Percentiles rank a stretch among this genome's conserved stretches.
phyloP scores from a whole-genome alignment of 1,139 yeast species.

The Zygotorulaspora mrakii region DNA sequence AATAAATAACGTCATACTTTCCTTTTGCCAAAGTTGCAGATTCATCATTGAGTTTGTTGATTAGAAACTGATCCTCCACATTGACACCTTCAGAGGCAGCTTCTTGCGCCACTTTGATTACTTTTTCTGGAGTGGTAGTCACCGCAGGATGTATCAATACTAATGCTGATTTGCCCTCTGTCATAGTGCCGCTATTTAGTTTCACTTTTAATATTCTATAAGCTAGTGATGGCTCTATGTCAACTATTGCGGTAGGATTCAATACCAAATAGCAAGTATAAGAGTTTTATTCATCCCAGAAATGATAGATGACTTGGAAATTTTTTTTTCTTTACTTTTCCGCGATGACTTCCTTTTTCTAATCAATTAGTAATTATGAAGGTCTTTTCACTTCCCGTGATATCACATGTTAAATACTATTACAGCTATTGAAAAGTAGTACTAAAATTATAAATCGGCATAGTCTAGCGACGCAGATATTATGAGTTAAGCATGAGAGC shows the following conservation, averaged over 20 bases:
- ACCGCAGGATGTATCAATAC: slow-evolving; percentile 69
- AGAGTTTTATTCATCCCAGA: no score
- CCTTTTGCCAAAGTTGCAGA: slow-evolving; percentile 47
- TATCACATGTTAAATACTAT: slow-evolving; percentile 3
- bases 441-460: no score
- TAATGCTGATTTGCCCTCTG: slow-evolving; percentile 38
- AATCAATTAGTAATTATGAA: not conserved
- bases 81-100: slow-evolving; percentile 27
- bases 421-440: slow-evolving; percentile 4
- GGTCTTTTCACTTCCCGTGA: not conserved
- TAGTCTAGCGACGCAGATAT: no score
- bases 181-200: slow-evolving; percentile 11
- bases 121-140: slow-evolving; percentile 55
- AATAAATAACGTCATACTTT: slow-evolving; percentile 49
- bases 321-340: slow-evolving; percentile 3
- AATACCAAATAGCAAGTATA: no score
- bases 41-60: slow-evolving; percentile 63
- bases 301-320: slow-evolving; percentile 4
- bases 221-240: not conserved
- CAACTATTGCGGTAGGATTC: no score
- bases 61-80: slow-evolving; percentile 40
- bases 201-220: not conserved
- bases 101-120: slow-evolving; percentile 41
- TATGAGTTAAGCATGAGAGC: no score
- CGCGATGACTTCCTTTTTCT: not conserved